Conservation (phyloP, 441 rosid species). For the Eruca vesicaria region DNA sequence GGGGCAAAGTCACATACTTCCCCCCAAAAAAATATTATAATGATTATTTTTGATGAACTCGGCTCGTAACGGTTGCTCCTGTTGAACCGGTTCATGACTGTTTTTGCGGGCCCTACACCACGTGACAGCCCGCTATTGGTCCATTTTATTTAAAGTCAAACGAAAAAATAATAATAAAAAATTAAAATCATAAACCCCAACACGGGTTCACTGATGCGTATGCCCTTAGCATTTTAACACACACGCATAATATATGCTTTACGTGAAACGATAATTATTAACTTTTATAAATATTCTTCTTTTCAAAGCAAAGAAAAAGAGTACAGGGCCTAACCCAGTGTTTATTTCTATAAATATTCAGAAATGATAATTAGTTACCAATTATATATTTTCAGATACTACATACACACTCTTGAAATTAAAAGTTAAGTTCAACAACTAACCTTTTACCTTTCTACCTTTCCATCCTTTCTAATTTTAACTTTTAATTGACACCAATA, state of each 20-base stretch:
- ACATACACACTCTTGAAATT: neutral
- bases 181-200: too few species aligned
- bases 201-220: too few species aligned
- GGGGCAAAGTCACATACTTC: too few species aligned
- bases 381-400: neutral
- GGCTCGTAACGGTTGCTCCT: too few species aligned
- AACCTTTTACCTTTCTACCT: neutral
- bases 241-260: conserved; percentile 31
- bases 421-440: neutral
- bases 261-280: conserved; percentile 1
- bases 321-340: neutral
- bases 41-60: too few species aligned
- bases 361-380: neutral
- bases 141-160: too few species aligned
- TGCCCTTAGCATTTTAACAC: conserved; percentile 1
- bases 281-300: neutral
- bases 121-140: too few species aligned
- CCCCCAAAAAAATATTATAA: too few species aligned
- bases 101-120: too few species aligned
- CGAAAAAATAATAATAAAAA: too few species aligned
- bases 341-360: neutral
- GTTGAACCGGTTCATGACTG: too few species aligned
- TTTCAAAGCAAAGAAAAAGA: neutral
- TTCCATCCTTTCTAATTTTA: too few species aligned
- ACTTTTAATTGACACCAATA: neutral